Base-by-base conservation (phyloP, 805 yeast genomes). In the Lipomyces sp. region DNA sequence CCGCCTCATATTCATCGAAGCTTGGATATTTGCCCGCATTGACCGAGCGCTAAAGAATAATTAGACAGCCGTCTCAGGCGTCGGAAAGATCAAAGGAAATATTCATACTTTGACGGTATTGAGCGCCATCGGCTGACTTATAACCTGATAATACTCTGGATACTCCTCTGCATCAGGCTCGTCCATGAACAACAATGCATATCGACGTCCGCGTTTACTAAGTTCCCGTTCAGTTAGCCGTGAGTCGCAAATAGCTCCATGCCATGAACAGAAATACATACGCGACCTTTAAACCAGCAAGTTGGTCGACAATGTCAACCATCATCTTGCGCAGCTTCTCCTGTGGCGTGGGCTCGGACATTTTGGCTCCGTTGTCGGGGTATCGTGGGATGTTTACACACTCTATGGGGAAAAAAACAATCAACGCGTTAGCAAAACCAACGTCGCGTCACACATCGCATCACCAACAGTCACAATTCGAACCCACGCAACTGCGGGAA, bases 121-220 rank as follows among this genome's bases (percentile, higher is more conserved):
- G 61, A 91, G 77, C 1, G 95, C 79, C 66, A 87, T 84, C 13
- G 96, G 95, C 47, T 76, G 72, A 57, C 79, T 76, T 39, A 91
- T 82, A 5, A 85, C 71, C 56, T 79, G 76, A 68, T 83, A 83
- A 70, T 90, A 90, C 61, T 86, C 95, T 1, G 96, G 95, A 61
- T 84, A 83, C 51, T 77, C 79, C 13, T 78, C 77, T 29, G 76
- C 77, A 61, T 81, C 81, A 2, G 91, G 93, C 48, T 81, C 83
- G 29, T 82, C 85, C 70, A 84, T 65, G 64, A 89, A 90, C 0
- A 95, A 86, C 13, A 77, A 84, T 11, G 59, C 44, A 23, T 48
- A 51, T 13, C 22, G 39, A 19, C 57, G 49, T 14, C 59, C 58
- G 11, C 53, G 53, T 84, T 72, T 42, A 11, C 33, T 34, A 14